Evolutionary conservation across 2,329 filamentous ascomycete species (phyloP), one percentile per base, ranked within the genome.

Genomic region (Fusarium sp.): DNA sequence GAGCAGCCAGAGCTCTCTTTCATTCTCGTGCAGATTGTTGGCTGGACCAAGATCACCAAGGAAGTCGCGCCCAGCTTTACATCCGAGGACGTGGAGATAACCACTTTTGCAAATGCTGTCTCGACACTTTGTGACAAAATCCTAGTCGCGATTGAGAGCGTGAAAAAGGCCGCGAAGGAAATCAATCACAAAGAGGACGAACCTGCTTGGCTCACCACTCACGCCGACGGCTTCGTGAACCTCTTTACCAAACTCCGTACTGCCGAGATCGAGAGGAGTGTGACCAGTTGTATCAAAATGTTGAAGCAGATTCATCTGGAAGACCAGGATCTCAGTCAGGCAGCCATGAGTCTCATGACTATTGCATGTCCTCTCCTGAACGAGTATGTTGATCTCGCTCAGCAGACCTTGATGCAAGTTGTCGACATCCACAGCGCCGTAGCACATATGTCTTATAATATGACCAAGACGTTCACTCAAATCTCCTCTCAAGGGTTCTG

Each of bases 401-500:
- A 86, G 44, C 86, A 89, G 42, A 83, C 90, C 14, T 79, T 94
- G 18, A 78, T 84, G 14, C 86, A 88, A 33, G 90, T 92, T 66
- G 82, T 89, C 3, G 83, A 86, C 4, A 83, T 95, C 12, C 94
- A 98, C 78, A 85, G 87, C 14, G 87, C 92, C 17, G 90, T 90
- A 4, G 92, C 91, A 75, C 92, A 92, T 74, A 88, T 97, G 78
- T 90, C 93, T 1, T 92, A 93, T 79, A 88, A 91, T 18, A 87
- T 99, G 47, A 89, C 91, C 38, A 93, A 91, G 54, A 89, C 91
- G 0, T 97, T 98, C 79, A 88, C 89, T 3, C 91, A 94, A 65
- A 88, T 99, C 54, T 91, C 93, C 3, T 88, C 90, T 1, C 91
- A 97, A 79, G 96, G 96, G 4, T 98, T 98, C 85, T 99, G 96